Conservation (phyloP, 2,329 filamentous ascomycete species). For the Aspergillus floridensis region DNA sequence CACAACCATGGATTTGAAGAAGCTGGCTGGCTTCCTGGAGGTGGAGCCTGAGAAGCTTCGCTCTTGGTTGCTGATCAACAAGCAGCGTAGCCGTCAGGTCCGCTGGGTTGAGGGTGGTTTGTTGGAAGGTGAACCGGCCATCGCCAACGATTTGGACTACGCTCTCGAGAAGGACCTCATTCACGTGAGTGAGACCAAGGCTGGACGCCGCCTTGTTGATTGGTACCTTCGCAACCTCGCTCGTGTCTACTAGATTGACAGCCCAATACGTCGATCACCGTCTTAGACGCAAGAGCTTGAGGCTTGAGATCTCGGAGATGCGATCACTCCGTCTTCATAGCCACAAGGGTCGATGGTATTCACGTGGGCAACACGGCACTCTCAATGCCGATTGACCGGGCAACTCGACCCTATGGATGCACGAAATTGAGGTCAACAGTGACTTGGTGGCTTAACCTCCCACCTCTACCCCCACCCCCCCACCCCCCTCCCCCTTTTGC, state of each 20-base stretch:
- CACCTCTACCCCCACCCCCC: neutral
- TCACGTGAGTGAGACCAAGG: constrained; percentile 98
- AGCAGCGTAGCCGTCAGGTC: constrained; percentile 95
- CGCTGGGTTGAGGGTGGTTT: constrained; percentile 89
- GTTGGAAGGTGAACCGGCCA: constrained; percentile 87
- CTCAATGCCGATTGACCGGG: neutral
- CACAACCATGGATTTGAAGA: constrained; percentile 99
- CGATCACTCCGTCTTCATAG: constrained; percentile 4
- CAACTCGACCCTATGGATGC: neutral
- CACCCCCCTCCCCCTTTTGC: neutral
- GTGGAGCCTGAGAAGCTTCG: constrained; percentile 95
- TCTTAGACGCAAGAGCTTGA: constrained; percentile 11
- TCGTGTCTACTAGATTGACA: constrained; percentile 71
- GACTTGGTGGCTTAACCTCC: neutral
- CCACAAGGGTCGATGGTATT: neutral
- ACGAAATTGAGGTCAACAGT: neutral
- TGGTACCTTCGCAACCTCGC: constrained; percentile 98
- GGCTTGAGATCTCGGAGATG: constrained; percentile 9
- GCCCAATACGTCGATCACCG: neutral
- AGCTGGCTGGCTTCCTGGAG: constrained; percentile 95
- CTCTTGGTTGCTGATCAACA: constrained; percentile 92
- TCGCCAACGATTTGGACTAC: constrained; percentile 94
- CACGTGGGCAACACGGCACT: neutral
- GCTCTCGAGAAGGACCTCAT: constrained; percentile 95
- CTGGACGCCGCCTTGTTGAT: constrained; percentile 93